Evolutionary conservation across 371 early-diverging fungal genomes (phyloP).

Genomic region (Rhizopus microsporus): DNA sequence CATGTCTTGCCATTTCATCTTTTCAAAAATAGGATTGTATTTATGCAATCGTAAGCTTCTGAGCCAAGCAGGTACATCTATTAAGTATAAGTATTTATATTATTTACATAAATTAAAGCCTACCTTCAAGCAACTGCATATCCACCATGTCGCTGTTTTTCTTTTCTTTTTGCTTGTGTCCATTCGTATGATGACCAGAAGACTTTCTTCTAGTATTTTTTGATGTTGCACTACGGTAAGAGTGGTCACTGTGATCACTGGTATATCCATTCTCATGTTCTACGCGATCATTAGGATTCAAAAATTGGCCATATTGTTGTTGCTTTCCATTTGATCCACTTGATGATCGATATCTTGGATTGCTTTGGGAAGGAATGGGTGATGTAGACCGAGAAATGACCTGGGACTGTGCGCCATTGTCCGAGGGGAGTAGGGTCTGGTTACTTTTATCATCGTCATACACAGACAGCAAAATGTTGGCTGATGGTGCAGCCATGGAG

Average conservation of each 20-base stretch:
- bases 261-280: conserved; percentile 49
- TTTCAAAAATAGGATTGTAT: conserved; percentile 86
- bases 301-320: conserved; percentile 34
- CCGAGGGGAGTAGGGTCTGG: too few relatives aligned
- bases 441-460: conserved; percentile 35
- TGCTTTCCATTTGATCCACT: conserved; percentile 4
- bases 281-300: conserved; percentile 39
- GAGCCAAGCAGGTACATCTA: conserved; percentile 93
- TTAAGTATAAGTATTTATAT: neutral
- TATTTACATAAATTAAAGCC: neutral
- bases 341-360: conserved; percentile 12
- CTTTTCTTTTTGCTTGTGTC: conserved; percentile 61
- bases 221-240: conserved; percentile 42
- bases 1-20: conserved; percentile 85
- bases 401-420: neutral
- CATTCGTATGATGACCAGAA: conserved; percentile 8
- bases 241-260: conserved; percentile 66
- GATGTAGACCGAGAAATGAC: conserved; percentile 21
- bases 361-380: conserved; percentile 31
- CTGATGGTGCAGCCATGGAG: conserved; percentile 7
- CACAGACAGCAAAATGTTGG: conserved; percentile 56
- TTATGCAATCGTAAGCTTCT: conserved; percentile 84
- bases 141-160: conserved; percentile 74
- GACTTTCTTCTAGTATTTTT: conserved; percentile 16
- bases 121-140: conserved; percentile 74